These are phyloP conservation scores for Holtermannia corniformis DNA, from an alignment of 768 basidiomycete genomes.

Conservation along the genomic window DNA sequence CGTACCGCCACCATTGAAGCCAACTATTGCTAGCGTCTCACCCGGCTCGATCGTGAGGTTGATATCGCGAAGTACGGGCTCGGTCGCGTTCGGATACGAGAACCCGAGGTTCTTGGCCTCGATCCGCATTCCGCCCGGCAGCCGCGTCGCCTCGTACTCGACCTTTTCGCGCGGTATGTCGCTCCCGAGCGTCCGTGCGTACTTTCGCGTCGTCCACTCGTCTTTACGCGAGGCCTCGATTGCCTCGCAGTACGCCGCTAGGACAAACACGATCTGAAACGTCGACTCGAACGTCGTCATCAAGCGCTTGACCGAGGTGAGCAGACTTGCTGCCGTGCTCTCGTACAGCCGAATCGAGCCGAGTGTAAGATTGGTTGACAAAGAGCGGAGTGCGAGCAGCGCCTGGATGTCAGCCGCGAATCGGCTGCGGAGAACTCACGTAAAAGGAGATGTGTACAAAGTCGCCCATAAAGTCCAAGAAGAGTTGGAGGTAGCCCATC, in stretches of 20 bases:
- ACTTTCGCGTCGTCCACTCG: neutral
- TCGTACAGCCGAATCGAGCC: conserved; percentile 77
- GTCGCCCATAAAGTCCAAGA: conserved; percentile 10
- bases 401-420: conserved; percentile 46
- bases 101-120: conserved; percentile 60
- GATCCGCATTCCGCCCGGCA: conserved; percentile 56
- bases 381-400: conserved; percentile 61
- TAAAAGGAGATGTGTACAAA: conserved; percentile 17
- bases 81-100: conserved; percentile 65
- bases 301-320: conserved; percentile 57
- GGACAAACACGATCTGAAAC: conserved; percentile 76
- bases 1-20: conserved; percentile 43
- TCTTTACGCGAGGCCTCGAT: conserved; percentile 47
- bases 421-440: conserved; percentile 7
- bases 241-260: conserved; percentile 75
- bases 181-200: neutral
- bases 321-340: conserved; percentile 61
- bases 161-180: neutral
- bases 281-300: conserved; percentile 59
- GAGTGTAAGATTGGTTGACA: conserved; percentile 62
- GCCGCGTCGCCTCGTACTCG: conserved; percentile 14
- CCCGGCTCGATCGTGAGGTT: conserved; percentile 63
- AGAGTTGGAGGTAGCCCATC: conserved; percentile 3
- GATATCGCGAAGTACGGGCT: conserved; percentile 60
- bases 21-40: conserved; percentile 75